These are phyloP conservation scores for Cantharellus cinnabarinus DNA, from an alignment of 768 basidiomycete genomes.

Conservation along the genomic window DNA sequence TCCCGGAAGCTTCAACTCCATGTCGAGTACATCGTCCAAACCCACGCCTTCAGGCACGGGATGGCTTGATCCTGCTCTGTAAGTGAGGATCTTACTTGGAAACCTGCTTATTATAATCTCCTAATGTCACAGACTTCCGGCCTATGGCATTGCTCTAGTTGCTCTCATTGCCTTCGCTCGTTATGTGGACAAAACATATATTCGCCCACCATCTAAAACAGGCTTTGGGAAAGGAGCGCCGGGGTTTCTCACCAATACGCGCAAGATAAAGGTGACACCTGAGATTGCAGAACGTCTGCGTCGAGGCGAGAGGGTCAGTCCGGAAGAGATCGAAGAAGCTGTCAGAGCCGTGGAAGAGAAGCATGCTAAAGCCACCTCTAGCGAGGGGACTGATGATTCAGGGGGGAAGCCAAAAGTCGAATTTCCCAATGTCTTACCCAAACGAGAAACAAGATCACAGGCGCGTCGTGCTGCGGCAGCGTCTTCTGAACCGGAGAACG, in stretches of 20 bases:
- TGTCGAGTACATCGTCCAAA: neutral
- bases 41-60: neutral
- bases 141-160: neutral
- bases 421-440: no score
- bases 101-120: neutral
- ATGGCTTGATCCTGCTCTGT: neutral
- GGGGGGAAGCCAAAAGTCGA: no score
- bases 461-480: neutral
- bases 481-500: constrained; percentile 5
- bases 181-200: neutral
- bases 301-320: constrained; percentile 5
- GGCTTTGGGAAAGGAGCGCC: constrained; percentile 1
- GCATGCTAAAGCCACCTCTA: neutral
- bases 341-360: neutral
- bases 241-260: constrained; percentile 5
- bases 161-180: neutral
- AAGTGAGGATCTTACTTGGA: neutral
- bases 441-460: constrained; percentile 1
- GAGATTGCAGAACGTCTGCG: constrained; percentile 8
- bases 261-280: constrained; percentile 6
- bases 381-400: neutral
- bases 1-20: neutral
- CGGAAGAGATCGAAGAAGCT: constrained; percentile 8
- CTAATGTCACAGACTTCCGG: neutral
- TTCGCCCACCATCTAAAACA: neutral